A percentile compares a stretch with the other conserved stretches of the same genome.
phyloP scores from a whole-genome alignment of 2,329 filamentous ascomycete species.

The Sporothrix globosa region DNA sequence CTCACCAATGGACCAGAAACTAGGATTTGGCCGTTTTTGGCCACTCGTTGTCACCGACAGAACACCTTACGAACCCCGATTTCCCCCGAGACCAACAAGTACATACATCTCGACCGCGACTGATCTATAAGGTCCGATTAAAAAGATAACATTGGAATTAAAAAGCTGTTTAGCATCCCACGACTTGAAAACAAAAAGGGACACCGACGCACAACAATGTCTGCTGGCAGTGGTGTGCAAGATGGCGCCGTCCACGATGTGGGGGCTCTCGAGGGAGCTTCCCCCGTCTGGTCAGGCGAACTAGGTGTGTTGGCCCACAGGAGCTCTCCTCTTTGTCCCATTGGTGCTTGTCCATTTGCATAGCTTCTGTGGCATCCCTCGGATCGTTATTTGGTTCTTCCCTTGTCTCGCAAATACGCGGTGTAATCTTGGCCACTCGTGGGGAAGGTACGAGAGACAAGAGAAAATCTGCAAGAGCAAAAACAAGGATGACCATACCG shows the following conservation, averaged over 20 bases:
- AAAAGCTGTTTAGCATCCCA: not conserved
- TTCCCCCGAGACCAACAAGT: not conserved
- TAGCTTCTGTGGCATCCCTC: not conserved
- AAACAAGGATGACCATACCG: not conserved
- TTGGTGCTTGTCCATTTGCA: slow-evolving; percentile 35
- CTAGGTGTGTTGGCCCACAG: slow-evolving; percentile 26
- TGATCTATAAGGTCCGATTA: no score
- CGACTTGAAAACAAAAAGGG: not conserved
- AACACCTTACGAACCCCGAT: not conserved
- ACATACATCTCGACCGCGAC: not conserved
- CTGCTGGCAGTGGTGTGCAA: slow-evolving; percentile 13
- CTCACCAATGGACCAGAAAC: not conserved
- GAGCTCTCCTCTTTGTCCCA: slow-evolving; percentile 18
- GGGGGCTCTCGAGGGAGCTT: slow-evolving; percentile 20
- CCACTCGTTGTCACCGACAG: not conserved
- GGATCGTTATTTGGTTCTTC: not conserved
- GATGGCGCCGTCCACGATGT: slow-evolving; percentile 7
- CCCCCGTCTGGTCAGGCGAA: slow-evolving; percentile 23
- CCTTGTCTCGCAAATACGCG: not conserved
- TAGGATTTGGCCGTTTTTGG: not conserved
- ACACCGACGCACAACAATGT: slow-evolving; percentile 8
- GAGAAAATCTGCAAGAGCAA: not conserved
- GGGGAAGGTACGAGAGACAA: slow-evolving; percentile 3
- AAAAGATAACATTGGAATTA: not conserved
- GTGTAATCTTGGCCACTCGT: slow-evolving; percentile 6